A percentile compares a stretch with the other conserved stretches of the same genome.
These are phyloP conservation scores for Fusarium kyushuense DNA, from an alignment of 2,329 filamentous ascomycete species.

Conservation along the genomic window DNA sequence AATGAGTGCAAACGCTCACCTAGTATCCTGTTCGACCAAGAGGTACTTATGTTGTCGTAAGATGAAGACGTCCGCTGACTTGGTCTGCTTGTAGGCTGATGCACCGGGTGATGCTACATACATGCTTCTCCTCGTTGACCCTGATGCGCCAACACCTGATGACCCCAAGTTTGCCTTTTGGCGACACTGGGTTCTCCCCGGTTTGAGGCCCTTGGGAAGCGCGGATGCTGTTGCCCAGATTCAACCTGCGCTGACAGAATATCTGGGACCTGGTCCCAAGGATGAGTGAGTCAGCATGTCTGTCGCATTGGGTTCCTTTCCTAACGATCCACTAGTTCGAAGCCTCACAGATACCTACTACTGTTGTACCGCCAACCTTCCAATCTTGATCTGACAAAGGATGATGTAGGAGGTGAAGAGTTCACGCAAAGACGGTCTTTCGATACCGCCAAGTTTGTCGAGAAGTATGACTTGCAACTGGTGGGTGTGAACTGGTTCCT, in stretches of 20 bases:
- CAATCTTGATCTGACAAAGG: slow-evolving; percentile 52
- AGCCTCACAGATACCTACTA: slow-evolving; percentile 62
- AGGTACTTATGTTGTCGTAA: slow-evolving; percentile 29
- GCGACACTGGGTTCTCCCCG: slow-evolving; percentile 65
- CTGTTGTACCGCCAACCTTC: slow-evolving; percentile 58
- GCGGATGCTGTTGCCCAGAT: slow-evolving; percentile 45
- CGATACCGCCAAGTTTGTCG: slow-evolving; percentile 55
- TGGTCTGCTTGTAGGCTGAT: slow-evolving; percentile 32
- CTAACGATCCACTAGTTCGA: slow-evolving; percentile 52
- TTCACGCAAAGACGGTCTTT: slow-evolving; percentile 60
- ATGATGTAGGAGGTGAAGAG: slow-evolving; percentile 61
- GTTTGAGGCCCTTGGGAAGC: slow-evolving; percentile 51
- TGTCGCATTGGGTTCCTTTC: rapidly evolving
- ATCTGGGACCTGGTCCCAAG: slow-evolving; percentile 59
- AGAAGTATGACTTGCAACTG: slow-evolving; percentile 54
- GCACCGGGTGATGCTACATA: slow-evolving; percentile 53
- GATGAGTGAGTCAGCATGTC: slow-evolving; percentile 56
- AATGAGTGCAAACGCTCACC: slow-evolving; percentile 55
- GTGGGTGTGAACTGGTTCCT: slow-evolving; percentile 61
- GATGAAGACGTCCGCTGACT: not conserved
- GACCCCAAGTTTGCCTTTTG: slow-evolving; percentile 67
- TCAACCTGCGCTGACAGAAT: slow-evolving; percentile 56
- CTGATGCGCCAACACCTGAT: slow-evolving; percentile 66
- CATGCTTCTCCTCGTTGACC: slow-evolving; percentile 64
- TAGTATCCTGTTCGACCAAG: slow-evolving; percentile 52